These are phyloP conservation scores for Colletotrichum sp. DNA, from an alignment of 2,329 filamentous ascomycete genomes.

Conservation along the genomic window DNA sequence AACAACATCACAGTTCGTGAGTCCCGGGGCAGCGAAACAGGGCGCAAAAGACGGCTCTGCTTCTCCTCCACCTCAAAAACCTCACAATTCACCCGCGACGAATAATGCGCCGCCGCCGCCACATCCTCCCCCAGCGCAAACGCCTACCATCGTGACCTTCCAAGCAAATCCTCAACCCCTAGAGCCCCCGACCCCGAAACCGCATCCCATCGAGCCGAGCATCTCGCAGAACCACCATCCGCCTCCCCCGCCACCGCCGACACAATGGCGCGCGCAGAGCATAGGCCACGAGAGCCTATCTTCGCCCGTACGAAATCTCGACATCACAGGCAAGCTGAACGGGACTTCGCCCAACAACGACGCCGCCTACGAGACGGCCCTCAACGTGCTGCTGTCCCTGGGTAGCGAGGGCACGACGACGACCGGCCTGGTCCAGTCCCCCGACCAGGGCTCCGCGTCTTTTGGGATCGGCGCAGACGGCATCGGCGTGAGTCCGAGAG, in stretches of 20 bases:
- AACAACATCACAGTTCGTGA: constrained; percentile 10
- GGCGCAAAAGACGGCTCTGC: neutral
- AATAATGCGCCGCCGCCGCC: neutral
- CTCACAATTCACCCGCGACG: neutral
- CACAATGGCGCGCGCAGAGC: constrained; percentile 1
- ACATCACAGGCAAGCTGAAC: neutral
- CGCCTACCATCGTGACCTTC: neutral
- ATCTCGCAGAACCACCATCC: neutral
- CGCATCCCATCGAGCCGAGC: neutral
- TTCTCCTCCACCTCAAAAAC: neutral
- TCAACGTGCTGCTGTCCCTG: constrained; percentile 37
- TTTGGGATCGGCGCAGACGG: neutral
- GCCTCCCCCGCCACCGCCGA: neutral
- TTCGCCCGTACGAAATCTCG: neutral
- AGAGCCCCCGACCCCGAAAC: neutral
- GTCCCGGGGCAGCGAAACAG: neutral
- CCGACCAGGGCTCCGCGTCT: neutral
- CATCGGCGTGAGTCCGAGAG: neutral
- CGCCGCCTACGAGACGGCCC: constrained; percentile 33
- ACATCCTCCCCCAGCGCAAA: neutral
- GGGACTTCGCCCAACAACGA: neutral
- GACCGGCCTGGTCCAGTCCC: neutral
- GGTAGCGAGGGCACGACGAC: constrained; percentile 26
- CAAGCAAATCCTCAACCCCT: neutral
- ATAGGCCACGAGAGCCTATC: neutral